Base-by-base conservation (phyloP, 768 basidiomycete genomes). In the Auriculariales sp. region DNA sequence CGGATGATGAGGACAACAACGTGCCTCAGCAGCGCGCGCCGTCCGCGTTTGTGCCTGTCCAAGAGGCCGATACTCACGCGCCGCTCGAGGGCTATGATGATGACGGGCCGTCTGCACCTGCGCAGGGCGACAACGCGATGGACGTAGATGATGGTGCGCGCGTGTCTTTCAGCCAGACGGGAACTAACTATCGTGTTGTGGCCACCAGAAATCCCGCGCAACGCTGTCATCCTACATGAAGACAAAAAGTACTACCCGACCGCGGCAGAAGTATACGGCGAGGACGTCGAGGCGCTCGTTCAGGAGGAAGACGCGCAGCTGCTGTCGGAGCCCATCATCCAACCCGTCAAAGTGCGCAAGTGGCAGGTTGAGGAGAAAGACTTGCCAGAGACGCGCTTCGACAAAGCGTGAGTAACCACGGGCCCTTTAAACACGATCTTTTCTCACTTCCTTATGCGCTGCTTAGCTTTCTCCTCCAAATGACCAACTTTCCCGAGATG, bases 221-320 rank as follows among this genome's bases (percentile, higher is more conserved):
- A 82, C 53, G 87, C 87, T 46, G 83, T 91, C 17, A 64, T 98
- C 36, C 71, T 98, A 39, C 94, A 98, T 58, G 95, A 98, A 62
- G 87, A 99, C 68, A 99, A 99, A 66, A 87, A 91, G 64, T 98
- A 99, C 65, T 99, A 99, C 62, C 88, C 91, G 12, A 84, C 85
- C 12, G 94, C 95, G 1, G 72, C 71, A 49, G 91, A 97, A 15
- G 79, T 93, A 1, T 99, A 99, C 64, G 95, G 95, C 2, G 71
- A 78, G 32, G 95, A 81, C 52, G 95, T 99, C 28, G 94, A 98
- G 67, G 86, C 95, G 1, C 66, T 98, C 56, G 95, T 99, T 2
- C 95, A 98, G 62, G 95, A 99, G 64, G 95, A 99, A 67, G 95
- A 99, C 61, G 80, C 88, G 3, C 95, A 99, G 62, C 91, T 91